Percentiles rank a stretch among this genome's conserved stretches.
Conservation (phyloP, 1,139 yeast species). For the Oligophagozyma castellii region DNA sequence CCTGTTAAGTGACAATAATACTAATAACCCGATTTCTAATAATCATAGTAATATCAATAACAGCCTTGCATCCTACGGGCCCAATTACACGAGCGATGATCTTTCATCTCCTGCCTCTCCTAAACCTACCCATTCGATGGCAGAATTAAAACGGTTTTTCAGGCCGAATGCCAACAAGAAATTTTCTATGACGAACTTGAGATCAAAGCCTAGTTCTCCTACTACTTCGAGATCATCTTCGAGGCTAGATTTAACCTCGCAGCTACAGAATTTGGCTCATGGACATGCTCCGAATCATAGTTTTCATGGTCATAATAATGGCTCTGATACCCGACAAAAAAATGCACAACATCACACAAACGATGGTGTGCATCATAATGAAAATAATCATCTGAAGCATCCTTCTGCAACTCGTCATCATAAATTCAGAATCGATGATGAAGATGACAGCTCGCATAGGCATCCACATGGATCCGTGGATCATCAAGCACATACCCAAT, state of each 20-base stretch:
- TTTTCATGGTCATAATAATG: background rate
- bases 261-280: slow-evolving; percentile 1
- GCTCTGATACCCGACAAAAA: background rate
- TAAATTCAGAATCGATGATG: too few relatives aligned
- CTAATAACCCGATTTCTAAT: slow-evolving; percentile 4
- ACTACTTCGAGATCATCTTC: slow-evolving; percentile 6
- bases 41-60: slow-evolving; percentile 1
- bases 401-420: slow-evolving; percentile 2
- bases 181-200: slow-evolving; percentile 7
- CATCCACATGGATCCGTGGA: slow-evolving; percentile 9
- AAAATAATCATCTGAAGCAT: background rate
- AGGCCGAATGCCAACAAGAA: slow-evolving; percentile 21
- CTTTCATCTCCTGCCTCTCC: slow-evolving; percentile 10
- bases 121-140: slow-evolving; percentile 44
- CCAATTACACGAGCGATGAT: slow-evolving; percentile 1
- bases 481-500: slow-evolving; percentile 22
- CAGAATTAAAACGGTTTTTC: slow-evolving; percentile 61
- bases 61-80: slow-evolving; percentile 1
- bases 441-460: too few relatives aligned
- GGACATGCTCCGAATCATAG: background rate
- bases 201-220: slow-evolving; percentile 5
- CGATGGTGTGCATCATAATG: background rate
- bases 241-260: slow-evolving; percentile 5
- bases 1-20: background rate
- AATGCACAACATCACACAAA: background rate